phyloP scores from a whole-genome alignment of 441 rosid species.

The Erysimum cheiri region DNA sequence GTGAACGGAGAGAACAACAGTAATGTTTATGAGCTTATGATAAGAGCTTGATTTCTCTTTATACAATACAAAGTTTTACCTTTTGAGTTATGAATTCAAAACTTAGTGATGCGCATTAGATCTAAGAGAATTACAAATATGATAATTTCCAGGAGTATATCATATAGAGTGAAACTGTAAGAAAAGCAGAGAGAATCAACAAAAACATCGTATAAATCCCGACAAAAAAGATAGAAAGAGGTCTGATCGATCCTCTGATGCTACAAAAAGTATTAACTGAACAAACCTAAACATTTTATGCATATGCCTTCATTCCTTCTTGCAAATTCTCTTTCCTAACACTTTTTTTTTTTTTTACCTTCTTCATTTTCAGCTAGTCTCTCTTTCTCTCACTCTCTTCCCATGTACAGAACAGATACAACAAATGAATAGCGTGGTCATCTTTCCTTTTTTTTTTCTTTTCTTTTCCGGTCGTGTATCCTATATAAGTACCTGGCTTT shows the following conservation, averaged over 20 bases:
- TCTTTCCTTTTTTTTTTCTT: not conserved
- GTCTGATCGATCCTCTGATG: conserved; percentile 34
- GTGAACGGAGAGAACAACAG: conserved; percentile 78
- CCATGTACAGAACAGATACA: conserved; percentile 50
- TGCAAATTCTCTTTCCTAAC: conserved; percentile 33
- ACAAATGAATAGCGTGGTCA: conserved; percentile 38
- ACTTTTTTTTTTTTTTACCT: conserved; percentile 12
- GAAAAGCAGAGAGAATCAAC: conserved; percentile 33
- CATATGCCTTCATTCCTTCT: conserved; percentile 31
- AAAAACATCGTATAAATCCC: conserved; percentile 30
- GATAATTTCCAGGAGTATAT: conserved; percentile 18
- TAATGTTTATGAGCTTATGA: conserved; percentile 82
- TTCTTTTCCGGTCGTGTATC: conserved; percentile 21
- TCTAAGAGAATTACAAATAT: conserved; percentile 35
- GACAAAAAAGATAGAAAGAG: conserved; percentile 33
- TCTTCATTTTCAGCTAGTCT: conserved; percentile 40
- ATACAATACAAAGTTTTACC: not conserved
- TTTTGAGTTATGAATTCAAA: not conserved
- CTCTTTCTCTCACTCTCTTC: conserved; percentile 14
- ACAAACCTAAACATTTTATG: conserved; percentile 42
- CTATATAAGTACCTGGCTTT: conserved; percentile 43
- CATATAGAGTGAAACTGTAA: conserved; percentile 24
- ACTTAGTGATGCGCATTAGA: conserved; percentile 14
- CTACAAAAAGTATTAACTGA: conserved; percentile 44
- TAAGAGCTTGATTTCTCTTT: conserved; percentile 62